A percentile compares a stretch with the other conserved stretches of the same genome.
Evolutionary conservation across 2,329 filamentous ascomycete genomes (phyloP).

Genomic region (Penicillium sclerotigenum): DNA sequence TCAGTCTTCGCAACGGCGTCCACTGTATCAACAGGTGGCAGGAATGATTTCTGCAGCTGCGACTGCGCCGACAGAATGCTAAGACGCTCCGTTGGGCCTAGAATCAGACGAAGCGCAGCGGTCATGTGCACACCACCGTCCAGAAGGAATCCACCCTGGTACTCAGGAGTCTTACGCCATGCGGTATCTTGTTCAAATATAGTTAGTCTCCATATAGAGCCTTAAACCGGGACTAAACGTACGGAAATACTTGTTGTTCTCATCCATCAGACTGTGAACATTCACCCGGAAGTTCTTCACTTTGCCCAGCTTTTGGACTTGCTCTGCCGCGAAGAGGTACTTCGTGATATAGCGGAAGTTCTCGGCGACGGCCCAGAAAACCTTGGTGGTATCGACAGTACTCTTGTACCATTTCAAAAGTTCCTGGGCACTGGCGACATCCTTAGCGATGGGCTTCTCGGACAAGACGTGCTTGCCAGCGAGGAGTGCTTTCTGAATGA

Average conservation of each 20-base stretch:
- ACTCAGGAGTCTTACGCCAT: slow-evolving; percentile 56
- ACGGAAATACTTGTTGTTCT: slow-evolving; percentile 55
- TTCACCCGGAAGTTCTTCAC: slow-evolving; percentile 51
- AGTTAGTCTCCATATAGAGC: slow-evolving; percentile 2
- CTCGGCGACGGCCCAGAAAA: slow-evolving; percentile 53
- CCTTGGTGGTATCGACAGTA: slow-evolving; percentile 39
- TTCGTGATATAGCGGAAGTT: slow-evolving; percentile 55
- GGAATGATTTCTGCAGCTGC: slow-evolving; percentile 48
- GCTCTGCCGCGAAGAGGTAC: slow-evolving; percentile 46
- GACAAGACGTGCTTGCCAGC: slow-evolving; percentile 57
- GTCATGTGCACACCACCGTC: slow-evolving; percentile 58
- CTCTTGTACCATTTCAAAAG: slow-evolving; percentile 52
- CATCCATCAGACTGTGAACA: slow-evolving; percentile 45
- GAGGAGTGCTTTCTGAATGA: slow-evolving; percentile 48
- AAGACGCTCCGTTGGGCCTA: slow-evolving; percentile 45
- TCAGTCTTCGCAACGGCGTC: slow-evolving; percentile 50
- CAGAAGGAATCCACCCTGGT: slow-evolving; percentile 59
- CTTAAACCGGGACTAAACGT: slow-evolving; percentile 15
- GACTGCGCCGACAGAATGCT: slow-evolving; percentile 50
- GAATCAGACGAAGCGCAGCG: slow-evolving; percentile 51
- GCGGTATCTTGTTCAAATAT: slow-evolving; percentile 29
- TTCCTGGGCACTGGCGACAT: slow-evolving; percentile 50
- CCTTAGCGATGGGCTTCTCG: slow-evolving; percentile 58
- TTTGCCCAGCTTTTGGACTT: slow-evolving; percentile 48
- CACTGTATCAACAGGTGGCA: slow-evolving; percentile 57